These are phyloP conservation scores for Cladobotryum protrusum DNA, from an alignment of 2,329 filamentous ascomycete genomes.

Conservation along the genomic window DNA sequence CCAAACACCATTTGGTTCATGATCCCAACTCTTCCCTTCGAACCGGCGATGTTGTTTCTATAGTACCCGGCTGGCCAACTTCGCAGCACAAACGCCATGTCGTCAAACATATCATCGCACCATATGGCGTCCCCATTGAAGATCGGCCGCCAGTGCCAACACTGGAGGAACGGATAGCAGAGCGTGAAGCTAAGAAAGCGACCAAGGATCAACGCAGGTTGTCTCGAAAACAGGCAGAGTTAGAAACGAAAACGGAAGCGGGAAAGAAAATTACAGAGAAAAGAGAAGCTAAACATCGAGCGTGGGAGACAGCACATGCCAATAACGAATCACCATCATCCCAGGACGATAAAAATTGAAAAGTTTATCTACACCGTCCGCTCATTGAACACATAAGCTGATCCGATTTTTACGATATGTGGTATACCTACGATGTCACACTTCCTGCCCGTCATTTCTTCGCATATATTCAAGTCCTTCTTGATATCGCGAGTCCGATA, in stretches of 20 bases:
- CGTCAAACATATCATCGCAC: constrained; percentile 68
- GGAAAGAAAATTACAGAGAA: constrained; percentile 15
- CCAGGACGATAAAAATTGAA: not conserved
- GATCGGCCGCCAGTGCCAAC: constrained; percentile 60
- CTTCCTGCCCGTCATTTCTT: no score
- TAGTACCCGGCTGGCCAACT: constrained; percentile 59
- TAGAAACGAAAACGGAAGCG: not conserved
- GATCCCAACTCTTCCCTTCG: constrained; percentile 70
- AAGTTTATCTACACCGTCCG: no score
- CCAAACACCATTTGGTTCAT: constrained; percentile 64
- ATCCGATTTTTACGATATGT: no score
- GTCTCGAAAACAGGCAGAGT: constrained; percentile 19
- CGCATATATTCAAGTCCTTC: no score
- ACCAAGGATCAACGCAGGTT: constrained; percentile 51
- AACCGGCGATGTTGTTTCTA: constrained; percentile 68
- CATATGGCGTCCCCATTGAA: constrained; percentile 55
- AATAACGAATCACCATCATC: not conserved
- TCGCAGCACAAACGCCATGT: constrained; percentile 66
- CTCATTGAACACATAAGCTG: no score
- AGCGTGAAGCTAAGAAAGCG: constrained; percentile 47
- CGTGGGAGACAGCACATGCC: not conserved
- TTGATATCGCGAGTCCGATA: no score
- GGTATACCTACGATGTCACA: no score
- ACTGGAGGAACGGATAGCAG: constrained; percentile 52
- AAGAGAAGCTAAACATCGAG: constrained; percentile 11